Evolutionary conservation across 345 rosid species (phyloP), one percentile per base, ranked within the genome.

Genomic region (Hevea brasiliensis): DNA sequence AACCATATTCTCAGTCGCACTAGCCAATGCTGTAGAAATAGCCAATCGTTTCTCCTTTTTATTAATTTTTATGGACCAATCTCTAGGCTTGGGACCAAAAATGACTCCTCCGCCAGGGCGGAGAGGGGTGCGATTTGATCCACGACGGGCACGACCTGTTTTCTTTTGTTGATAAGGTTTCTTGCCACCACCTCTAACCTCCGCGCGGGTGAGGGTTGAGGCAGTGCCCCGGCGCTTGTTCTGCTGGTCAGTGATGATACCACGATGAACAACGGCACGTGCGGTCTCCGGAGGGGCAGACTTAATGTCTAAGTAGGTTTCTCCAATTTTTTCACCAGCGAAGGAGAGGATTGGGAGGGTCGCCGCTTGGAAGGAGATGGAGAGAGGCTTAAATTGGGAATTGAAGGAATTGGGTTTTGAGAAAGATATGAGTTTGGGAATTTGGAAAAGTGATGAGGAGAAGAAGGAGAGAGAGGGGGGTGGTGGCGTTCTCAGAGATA

Each of bases 171-270:
- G 72, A 77, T 89, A 95, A 14, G 98, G 98, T 13, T 95, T 95
- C 68, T 55, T 87, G 0, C 99, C 99, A 17, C 99, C 99, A 3
- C 99, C 99, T 18, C 96, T 78, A 26, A 95, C 99, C 74, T 95
- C 94, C n/a, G 79, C 83, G 7, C 97, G 92, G 56, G 98, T 92
- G 65, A 87, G 87, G 10, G 97, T 94, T 58, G 96, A 92, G 17
- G 99, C 98, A 20, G 97, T 92, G 42, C 98, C 98, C 4, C 99
- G 90, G 42, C 99, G 92, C 79, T 88, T 88, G 89, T 92, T 92
- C 74, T 83, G 97, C 42, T 70, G 74, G 84, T 92, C 99, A 37
- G 92, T 90, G 81, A 92, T 77, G 72, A 92, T 82, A 27, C 79
- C 96, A 13, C 99, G 88, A 87, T 92, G 98, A 26, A 94, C 93